Evolutionary conservation across 164 flowering plant species (phyloP), one percentile per base, ranked within the genome.

Genomic region (Nymphaea colorata): DNA sequence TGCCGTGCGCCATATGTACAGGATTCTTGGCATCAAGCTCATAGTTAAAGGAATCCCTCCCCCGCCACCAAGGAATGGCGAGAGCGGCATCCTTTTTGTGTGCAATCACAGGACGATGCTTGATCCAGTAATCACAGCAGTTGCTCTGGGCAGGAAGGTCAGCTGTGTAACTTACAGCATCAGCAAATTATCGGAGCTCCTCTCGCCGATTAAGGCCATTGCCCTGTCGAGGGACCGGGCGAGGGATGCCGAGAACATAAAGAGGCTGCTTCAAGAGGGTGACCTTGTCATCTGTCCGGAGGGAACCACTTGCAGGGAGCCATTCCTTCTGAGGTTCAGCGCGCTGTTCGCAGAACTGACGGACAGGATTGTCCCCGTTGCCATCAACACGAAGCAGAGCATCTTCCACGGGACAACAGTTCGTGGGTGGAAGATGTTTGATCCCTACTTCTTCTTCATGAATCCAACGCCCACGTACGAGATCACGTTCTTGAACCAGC

Each of bases 111-210:
- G 88, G 17, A 82, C 88, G n/a, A 66, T 80, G 17, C 64, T 90
- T 4, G 97, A 90, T 83, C 94, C 95, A 0, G 85, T 87, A 0
- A 76, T 88, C 72, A 80, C 78, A 0, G 87, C 92, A 0, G 88
- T 82, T 1, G 94, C 93, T 5, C 76, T 90, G 0, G 86, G 89
- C 2, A 69, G 94, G 41, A 84, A 84, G 68, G 78, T 90, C 41
- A 87, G 88, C 60, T 88, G 94, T 45, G 94, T 90, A 63, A 88
- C 97, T 0, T 90, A 90, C 64, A 88, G 94, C 68, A 83, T 90
- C 3, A 86, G 89, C 79, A 84, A 81, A 44, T 83, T 90, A 78
- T 80, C 89, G 0, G 88, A 86, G 66, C 42, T 90, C 4, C 84
- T 88, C 25, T 86, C 97, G 0, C 97, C 97, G 1, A 88, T 90